These are phyloP conservation scores for Sphagnum magellanicum DNA, from an alignment of 228 moss, liverwort and hornwort genomes.

Conservation along the genomic window DNA sequence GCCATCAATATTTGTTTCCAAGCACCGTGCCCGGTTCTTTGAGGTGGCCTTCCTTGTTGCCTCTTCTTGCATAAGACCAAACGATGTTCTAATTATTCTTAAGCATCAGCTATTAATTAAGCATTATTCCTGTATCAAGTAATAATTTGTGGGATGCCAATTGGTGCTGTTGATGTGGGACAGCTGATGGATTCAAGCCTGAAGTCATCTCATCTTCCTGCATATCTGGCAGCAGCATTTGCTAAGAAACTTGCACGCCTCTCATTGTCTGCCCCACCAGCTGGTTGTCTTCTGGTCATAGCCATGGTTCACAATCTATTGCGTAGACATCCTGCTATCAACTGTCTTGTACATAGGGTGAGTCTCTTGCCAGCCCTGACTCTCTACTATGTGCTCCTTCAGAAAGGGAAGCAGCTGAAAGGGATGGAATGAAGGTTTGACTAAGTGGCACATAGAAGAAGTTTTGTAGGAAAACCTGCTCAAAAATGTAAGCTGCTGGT, in stretches of 20 bases:
- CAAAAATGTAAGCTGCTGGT: too few relatives aligned
- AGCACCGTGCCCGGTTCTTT: constrained; percentile 92
- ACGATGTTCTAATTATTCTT: too few relatives aligned
- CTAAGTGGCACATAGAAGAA: too few relatives aligned
- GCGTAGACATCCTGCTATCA: constrained; percentile 89
- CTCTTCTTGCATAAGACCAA: not conserved
- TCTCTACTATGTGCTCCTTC: too few relatives aligned
- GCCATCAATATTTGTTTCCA: constrained; percentile 91
- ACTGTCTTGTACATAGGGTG: constrained; percentile 86
- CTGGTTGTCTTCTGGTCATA: constrained; percentile 82
- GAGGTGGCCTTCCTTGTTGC: constrained; percentile 42
- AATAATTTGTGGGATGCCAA: not conserved
- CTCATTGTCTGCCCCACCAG: constrained; percentile 85
- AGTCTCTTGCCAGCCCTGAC: not conserved
- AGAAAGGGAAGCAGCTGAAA: too few relatives aligned
- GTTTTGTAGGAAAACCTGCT: too few relatives aligned
- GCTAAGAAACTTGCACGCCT: constrained; percentile 87
- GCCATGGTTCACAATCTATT: constrained; percentile 96
- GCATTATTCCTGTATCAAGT: too few relatives aligned
- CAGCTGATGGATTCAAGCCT: constrained; percentile 87
- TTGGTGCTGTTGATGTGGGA: not conserved
- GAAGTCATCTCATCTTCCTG: constrained; percentile 78
- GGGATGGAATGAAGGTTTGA: too few relatives aligned
- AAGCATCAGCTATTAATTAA: too few relatives aligned
- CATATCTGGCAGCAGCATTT: constrained; percentile 95